Evolutionary conservation across 2,329 filamentous ascomycete species (phyloP), one percentile per base, ranked within the genome.

Genomic region (Fusarium protoensiforme): DNA sequence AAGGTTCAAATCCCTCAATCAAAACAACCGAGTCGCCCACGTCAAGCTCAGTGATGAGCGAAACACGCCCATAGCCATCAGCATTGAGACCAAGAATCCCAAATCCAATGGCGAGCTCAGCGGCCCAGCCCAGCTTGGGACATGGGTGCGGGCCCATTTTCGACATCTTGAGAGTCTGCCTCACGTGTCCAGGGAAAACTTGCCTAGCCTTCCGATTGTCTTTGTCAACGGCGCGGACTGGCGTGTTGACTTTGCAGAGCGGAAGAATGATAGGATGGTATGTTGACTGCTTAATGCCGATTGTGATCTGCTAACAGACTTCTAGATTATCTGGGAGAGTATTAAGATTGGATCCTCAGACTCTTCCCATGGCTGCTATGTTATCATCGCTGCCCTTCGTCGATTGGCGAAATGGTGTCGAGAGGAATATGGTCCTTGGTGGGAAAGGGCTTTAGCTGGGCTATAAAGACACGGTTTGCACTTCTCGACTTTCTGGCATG

Each of bases 201-300:
- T 67, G 1, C 60, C 31, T 4, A 67, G 67, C 2, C 57, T 69
- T 31, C 67, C 67, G 16, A 20, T 69, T 18, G 24, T 69, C 20
- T 59, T 69, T 27, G 53, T 69, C 3, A 39, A 63, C 27, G 63
- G 63, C 9, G 41, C 53, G 20, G 24, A 54, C 27, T 69, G 63
- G 67, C 58, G 63, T n/a, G 59, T 69, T 43, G 63, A 66, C 27
- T 69, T 69, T 67, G 58, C 60, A 2, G 51, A 65, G 41, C 63
- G 58, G 16, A 68, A 48, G 4, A 33, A 38, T 14, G 58, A 46
- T 31, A 29, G 24, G 11, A 36, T 61, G 57, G 66, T 68, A 53
- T 20, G 62, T 57, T 35, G 5, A 27, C 31, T 20, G 11, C 35
- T n/a, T 3, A 7, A 56, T 36, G 10, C 31, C n/a, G 20, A 13